Conservation (phyloP, 2,329 filamentous ascomycete genomes). For the Gnomoniopsis smithogilvyi region DNA sequence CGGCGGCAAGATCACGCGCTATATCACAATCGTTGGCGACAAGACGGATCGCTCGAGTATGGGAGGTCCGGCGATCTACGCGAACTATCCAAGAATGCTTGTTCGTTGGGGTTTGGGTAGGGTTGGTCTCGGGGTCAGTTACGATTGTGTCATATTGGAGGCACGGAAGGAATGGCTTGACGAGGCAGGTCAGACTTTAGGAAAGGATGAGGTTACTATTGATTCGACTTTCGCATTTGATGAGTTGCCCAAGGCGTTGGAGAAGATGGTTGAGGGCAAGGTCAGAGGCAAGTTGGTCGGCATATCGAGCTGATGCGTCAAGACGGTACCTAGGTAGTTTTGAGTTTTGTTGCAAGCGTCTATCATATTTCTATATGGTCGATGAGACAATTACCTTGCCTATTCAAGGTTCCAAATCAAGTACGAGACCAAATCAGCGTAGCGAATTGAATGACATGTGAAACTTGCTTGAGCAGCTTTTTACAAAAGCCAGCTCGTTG, state of each 20-base stretch:
- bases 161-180: conserved; percentile 4
- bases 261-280: conserved; percentile 1
- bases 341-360: too few relatives aligned
- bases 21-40: conserved; percentile 4
- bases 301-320: background rate
- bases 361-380: too few relatives aligned
- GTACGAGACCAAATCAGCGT: too few relatives aligned
- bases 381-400: too few relatives aligned
- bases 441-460: too few relatives aligned
- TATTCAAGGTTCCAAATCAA: too few relatives aligned
- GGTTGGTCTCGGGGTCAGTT: background rate
- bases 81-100: background rate
- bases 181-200: background rate
- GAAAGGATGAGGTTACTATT: background rate
- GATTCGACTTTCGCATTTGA: conserved; percentile 3
- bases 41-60: conserved; percentile 3
- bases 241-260: conserved; percentile 2
- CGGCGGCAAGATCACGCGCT: background rate
- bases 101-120: background rate
- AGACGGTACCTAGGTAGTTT: background rate
- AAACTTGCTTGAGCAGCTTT: too few relatives aligned
- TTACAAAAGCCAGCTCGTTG: too few relatives aligned
- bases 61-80: conserved; percentile 3
- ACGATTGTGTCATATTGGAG: conserved; percentile 4
- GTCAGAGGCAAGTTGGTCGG: background rate